Conservation (phyloP, 345 rosid genomes). For the Camelina neglecta region DNA sequence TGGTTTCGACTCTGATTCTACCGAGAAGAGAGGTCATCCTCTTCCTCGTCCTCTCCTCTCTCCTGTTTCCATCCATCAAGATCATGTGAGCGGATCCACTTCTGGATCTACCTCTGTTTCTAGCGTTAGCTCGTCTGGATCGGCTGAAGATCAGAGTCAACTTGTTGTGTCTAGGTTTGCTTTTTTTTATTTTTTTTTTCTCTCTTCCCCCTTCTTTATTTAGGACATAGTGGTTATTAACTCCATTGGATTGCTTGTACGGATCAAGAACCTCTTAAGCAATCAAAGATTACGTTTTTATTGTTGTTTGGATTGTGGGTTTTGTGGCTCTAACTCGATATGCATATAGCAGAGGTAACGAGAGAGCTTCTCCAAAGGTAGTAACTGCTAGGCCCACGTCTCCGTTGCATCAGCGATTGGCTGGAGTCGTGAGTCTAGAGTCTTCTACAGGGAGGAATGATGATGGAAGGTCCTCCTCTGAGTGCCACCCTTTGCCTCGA, state of each 20-base stretch:
- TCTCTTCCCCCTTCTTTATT: neutral
- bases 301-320: constrained; percentile 1
- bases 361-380: constrained; percentile 57
- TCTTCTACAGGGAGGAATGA: constrained; percentile 68
- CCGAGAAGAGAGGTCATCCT: constrained; percentile 67
- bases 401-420: constrained; percentile 66
- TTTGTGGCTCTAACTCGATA: constrained; percentile 28
- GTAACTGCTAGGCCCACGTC: constrained; percentile 75
- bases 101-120: constrained; percentile 75
- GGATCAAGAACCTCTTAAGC: neutral
- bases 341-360: constrained; percentile 50
- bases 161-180: constrained; percentile 59
- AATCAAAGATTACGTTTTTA: constrained; percentile 5
- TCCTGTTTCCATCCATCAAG: constrained; percentile 47
- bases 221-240: neutral
- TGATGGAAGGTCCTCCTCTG: constrained; percentile 64
- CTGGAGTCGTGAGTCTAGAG: constrained; percentile 58
- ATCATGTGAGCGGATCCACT: constrained; percentile 49
- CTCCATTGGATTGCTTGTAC: neutral
- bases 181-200: neutral
- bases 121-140: constrained; percentile 85
- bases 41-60: constrained; percentile 66
- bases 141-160: constrained; percentile 74
- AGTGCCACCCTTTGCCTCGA: constrained; percentile 83
- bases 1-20: constrained; percentile 76